A percentile compares a stretch with the other conserved stretches of the same genome.
These are phyloP conservation scores for Scedosporium apiospermum DNA, from an alignment of 2,329 filamentous ascomycete genomes.

Conservation along the genomic window DNA sequence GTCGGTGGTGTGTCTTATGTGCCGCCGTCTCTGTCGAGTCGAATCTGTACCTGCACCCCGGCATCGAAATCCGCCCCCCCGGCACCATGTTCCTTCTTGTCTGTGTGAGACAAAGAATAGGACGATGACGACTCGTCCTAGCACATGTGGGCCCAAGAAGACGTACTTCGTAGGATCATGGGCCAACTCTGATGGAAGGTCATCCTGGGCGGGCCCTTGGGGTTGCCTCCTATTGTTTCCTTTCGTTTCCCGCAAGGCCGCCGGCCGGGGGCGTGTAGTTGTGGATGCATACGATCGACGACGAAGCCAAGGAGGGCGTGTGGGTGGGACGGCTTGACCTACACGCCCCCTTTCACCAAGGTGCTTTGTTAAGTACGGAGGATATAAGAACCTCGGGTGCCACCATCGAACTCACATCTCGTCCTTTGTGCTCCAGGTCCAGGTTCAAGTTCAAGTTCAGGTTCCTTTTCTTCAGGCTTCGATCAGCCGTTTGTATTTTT, in stretches of 20 bases:
- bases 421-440: not conserved
- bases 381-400: conserved; percentile 3
- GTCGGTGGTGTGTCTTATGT: conserved; percentile 1
- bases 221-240: no score
- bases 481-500: not conserved
- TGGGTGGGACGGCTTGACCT: not conserved
- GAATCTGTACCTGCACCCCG: not conserved
- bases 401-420: not conserved
- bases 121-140: no score
- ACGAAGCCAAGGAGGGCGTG: no score
- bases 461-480: not conserved
- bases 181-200: no score
- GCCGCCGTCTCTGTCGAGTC: conserved; percentile 6
- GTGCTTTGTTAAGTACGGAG: not conserved
- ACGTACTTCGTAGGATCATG: no score
- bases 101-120: no score
- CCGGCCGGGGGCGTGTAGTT: not conserved
- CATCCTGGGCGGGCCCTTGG: no score
- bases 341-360: not conserved
- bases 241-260: no score
- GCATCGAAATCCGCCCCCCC: not conserved
- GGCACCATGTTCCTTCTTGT: no score
- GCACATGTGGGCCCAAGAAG: no score
- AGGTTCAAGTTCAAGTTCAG: not conserved
- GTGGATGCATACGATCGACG: no score